Conservation (phyloP, 2,329 filamentous ascomycete genomes). For the Colletotrichum sidae region DNA sequence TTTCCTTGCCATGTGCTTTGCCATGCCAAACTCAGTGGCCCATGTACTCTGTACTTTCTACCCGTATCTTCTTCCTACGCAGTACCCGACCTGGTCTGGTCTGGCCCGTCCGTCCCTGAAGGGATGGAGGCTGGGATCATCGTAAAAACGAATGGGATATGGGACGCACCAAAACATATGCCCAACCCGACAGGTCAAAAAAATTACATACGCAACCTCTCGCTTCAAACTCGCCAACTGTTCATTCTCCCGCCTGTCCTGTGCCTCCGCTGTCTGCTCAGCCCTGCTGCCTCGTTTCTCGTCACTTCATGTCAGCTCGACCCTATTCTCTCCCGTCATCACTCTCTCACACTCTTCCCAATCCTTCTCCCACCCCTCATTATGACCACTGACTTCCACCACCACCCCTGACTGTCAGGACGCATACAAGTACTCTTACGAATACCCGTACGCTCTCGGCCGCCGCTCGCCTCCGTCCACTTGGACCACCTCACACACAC, state of each 20-base stretch:
- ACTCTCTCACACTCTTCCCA: too few relatives aligned
- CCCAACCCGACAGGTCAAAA: slow-evolving; percentile 30
- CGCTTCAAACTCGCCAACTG: slow-evolving; percentile 16
- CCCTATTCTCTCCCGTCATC: not conserved
- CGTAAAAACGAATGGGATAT: slow-evolving; percentile 32
- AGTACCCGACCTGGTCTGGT: slow-evolving; percentile 5
- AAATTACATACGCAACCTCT: not conserved
- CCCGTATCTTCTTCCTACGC: not conserved
- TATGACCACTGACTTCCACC: too few relatives aligned
- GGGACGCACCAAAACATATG: slow-evolving; percentile 36
- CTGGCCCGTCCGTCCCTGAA: slow-evolving; percentile 6
- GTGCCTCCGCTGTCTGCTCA: not conserved
- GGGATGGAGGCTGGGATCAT: slow-evolving; percentile 22
- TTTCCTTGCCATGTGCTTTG: slow-evolving; percentile 4
- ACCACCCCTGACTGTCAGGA: too few relatives aligned
- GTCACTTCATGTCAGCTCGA: slow-evolving; percentile 2
- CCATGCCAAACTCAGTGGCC: not conserved
- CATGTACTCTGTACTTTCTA: slow-evolving; percentile 15
- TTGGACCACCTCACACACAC: slow-evolving; percentile 5
- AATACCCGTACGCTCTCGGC: slow-evolving; percentile 24
- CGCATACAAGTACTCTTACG: not conserved
- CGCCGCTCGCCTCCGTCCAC: not conserved
- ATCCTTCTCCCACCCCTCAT: slow-evolving; percentile 16
- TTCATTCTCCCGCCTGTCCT: slow-evolving; percentile 24
- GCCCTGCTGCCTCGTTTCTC: not conserved